A percentile compares a stretch with the other conserved stretches of the same genome.
Evolutionary conservation across 106 monocot genomes (phyloP).

Genomic region (Platanthera zijinensis): DNA sequence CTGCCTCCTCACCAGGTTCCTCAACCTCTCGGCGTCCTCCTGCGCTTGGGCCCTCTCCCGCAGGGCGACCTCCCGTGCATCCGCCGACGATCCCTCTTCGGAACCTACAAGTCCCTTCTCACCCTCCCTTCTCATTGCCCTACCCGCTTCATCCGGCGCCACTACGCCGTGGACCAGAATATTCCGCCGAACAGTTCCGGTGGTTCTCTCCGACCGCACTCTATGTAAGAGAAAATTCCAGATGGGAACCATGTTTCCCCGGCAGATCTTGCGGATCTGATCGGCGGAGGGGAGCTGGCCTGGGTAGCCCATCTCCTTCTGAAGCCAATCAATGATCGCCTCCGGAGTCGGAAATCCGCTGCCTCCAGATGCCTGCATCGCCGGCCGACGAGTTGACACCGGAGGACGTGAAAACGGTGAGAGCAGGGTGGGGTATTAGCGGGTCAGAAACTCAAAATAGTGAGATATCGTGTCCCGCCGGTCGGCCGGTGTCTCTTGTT

Average conservation of each 20-base stretch:
- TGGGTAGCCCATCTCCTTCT: slow-evolving; percentile 86
- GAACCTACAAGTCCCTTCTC: slow-evolving; percentile 13
- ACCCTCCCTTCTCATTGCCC: slow-evolving; percentile 16
- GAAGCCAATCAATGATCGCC: slow-evolving; percentile 91
- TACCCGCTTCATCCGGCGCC: slow-evolving; percentile 9
- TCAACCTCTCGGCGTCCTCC: slow-evolving; percentile 73
- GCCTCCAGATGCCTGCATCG: slow-evolving; percentile 31
- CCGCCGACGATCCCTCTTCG: slow-evolving; percentile 12
- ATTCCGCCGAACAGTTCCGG: slow-evolving; percentile 58
- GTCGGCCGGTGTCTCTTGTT: not conserved
- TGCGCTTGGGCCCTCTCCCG: slow-evolving; percentile 66
- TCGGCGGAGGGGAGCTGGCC: slow-evolving; percentile 68
- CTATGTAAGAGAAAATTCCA: slow-evolving; percentile 76
- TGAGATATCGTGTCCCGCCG: not conserved
- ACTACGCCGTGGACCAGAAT: slow-evolving; percentile 70
- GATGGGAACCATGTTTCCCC: slow-evolving; percentile 89
- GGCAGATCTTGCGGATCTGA: slow-evolving; percentile 83
- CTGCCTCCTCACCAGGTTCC: slow-evolving; percentile 66
- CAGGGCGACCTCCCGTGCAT: slow-evolving; percentile 41
- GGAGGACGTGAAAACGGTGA: not conserved
- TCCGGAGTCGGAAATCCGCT: slow-evolving; percentile 38
- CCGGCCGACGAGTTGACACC: not conserved
- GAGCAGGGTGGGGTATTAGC: not conserved
- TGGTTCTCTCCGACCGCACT: slow-evolving; percentile 80
- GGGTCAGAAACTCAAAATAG: not conserved